A percentile compares a stretch with the other conserved stretches of the same genome.
phyloP scores from a whole-genome alignment of 805 yeast genomes.

The Lachancea fermentati region DNA sequence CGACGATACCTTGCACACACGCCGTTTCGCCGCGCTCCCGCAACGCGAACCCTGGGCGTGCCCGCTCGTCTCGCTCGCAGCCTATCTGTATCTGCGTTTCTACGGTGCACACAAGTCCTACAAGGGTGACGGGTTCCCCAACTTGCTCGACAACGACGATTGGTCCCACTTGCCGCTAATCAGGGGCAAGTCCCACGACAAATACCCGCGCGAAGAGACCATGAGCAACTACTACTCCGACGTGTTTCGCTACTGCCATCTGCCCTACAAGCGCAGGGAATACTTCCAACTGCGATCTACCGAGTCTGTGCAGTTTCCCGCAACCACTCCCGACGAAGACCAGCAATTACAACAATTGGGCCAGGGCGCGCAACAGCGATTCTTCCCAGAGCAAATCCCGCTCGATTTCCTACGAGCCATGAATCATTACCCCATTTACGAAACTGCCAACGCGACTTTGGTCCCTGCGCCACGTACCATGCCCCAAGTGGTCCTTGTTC shows the following conservation, averaged over 20 bases:
- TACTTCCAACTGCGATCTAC: constrained; percentile 17
- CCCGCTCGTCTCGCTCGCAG: constrained; percentile 27
- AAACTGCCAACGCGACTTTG: constrained; percentile 12
- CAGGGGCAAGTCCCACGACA: constrained; percentile 23
- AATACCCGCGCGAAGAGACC: constrained; percentile 29
- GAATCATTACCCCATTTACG: constrained; percentile 12
- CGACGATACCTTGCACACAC: constrained; percentile 2
- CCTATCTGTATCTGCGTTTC: constrained; percentile 27
- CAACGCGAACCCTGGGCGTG: constrained; percentile 26
- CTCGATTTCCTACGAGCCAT: constrained; percentile 20
- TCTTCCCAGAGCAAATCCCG: constrained; percentile 21
- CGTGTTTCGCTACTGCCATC: constrained; percentile 28
- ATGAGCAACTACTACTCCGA: constrained; percentile 25
- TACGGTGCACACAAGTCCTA: constrained; percentile 23
- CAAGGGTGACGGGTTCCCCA: constrained; percentile 31
- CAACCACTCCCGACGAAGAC: background rate
- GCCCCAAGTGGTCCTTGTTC: constrained; percentile 18
- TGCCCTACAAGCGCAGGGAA: constrained; percentile 27
- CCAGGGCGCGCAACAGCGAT: constrained; percentile 5
- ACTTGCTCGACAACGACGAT: constrained; percentile 12
- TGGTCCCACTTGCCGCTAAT: constrained; percentile 24
- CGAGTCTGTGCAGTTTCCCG: constrained; percentile 10
- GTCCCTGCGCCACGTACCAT: constrained; percentile 21
- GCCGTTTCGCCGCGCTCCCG: constrained; percentile 16
- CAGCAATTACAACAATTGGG: constrained; percentile 5